Evolutionary conservation across 2,329 filamentous ascomycete genomes (phyloP).

Genomic region (Cadophora malorum): DNA sequence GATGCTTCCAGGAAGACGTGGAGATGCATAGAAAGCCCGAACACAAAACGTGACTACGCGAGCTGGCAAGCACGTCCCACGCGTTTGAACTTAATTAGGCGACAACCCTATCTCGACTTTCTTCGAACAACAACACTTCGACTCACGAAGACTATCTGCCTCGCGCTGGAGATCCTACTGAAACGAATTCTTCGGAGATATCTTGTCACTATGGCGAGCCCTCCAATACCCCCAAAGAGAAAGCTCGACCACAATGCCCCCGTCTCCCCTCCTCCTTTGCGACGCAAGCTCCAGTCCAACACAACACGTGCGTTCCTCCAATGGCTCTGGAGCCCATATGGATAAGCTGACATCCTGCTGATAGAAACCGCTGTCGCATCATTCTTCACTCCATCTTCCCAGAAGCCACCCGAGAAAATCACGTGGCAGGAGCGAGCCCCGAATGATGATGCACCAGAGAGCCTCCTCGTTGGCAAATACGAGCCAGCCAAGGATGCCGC

Average conservation of each 20-base stretch:
- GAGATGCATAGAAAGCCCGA: not conserved
- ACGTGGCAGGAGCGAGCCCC: constrained; percentile 72
- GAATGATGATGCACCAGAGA: constrained; percentile 54
- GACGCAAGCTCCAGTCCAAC: constrained; percentile 46
- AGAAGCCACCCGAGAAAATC: constrained; percentile 80
- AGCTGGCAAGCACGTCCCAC: constrained; percentile 7
- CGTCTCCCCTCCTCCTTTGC: constrained; percentile 45
- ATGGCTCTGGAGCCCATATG: not conserved
- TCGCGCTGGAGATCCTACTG: constrained; percentile 3
- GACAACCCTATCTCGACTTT: not conserved
- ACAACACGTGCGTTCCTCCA: constrained; percentile 43
- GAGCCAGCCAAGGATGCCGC: constrained; percentile 53
- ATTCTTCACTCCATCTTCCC: constrained; percentile 87
- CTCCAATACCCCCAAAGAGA: constrained; percentile 37
- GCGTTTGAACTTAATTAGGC: constrained; percentile 8
- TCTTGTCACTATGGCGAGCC: constrained; percentile 34
- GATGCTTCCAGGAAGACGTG: not conserved
- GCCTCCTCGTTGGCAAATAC: constrained; percentile 80
- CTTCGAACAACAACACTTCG: not conserved
- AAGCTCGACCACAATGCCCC: constrained; percentile 38
- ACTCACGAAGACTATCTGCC: not conserved
- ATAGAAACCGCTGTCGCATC: constrained; percentile 73
- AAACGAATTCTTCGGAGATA: not conserved
- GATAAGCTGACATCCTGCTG: constrained; percentile 25
- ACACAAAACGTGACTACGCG: not conserved